Percentiles rank a stretch among this genome's conserved stretches.
Evolutionary conservation across 805 yeast species (phyloP).

Genomic region (Lipomyces lipofer): DNA sequence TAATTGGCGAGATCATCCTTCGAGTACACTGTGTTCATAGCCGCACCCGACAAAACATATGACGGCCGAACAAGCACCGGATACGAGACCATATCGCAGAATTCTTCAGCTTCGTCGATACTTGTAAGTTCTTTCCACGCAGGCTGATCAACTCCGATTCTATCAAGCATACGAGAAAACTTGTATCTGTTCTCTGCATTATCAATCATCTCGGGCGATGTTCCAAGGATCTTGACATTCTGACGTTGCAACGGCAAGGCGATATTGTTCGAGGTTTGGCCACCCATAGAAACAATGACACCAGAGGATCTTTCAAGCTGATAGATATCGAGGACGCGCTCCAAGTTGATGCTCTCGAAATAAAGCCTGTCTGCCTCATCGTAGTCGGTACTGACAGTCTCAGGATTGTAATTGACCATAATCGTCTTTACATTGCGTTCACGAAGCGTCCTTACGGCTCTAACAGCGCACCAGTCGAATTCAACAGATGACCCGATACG

Average conservation of each 20-base stretch:
- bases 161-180: conserved; percentile 95
- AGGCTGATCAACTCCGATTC: conserved; percentile 96
- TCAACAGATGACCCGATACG: conserved; percentile 98
- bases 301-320: conserved; percentile 88
- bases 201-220: conserved; percentile 98
- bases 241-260: conserved; percentile 91
- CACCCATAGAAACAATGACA: conserved; percentile 97
- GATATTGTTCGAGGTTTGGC: conserved; percentile 96
- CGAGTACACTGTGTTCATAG: conserved; percentile 95
- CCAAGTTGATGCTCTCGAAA: conserved; percentile 92
- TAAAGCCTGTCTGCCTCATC: conserved; percentile 97
- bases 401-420: conserved; percentile 98
- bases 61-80: conserved; percentile 98
- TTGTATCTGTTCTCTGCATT: conserved; percentile 97
- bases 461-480: conserved; percentile 99
- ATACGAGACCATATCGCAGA: conserved; percentile 86
- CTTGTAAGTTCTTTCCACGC: conserved; percentile 98
- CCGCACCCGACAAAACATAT: conserved; percentile 96
- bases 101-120: conserved; percentile 84
- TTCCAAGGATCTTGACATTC: conserved; percentile 92
- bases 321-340: conserved; percentile 91
- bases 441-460: conserved; percentile 91
- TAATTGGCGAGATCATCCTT: conserved; percentile 83
- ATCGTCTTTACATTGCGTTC: conserved; percentile 84
- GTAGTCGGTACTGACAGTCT: conserved; percentile 97